phyloP scores from a whole-genome alignment of 495 filamentous ascomycete genomes.

The Hypoxylon fragiforme region DNA sequence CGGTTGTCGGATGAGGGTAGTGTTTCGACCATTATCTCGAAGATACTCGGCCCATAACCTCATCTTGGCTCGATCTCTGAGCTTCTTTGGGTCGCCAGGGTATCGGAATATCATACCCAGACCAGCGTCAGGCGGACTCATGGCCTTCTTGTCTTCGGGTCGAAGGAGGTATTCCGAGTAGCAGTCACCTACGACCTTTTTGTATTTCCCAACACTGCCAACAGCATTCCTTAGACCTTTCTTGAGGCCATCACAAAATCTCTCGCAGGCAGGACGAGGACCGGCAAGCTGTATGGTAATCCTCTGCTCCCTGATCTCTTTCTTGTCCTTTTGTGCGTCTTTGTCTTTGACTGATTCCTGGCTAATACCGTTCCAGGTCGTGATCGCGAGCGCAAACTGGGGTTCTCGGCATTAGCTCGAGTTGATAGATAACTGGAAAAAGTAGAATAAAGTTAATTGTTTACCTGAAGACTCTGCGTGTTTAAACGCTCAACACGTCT shows the following conservation, averaged over 20 bases:
- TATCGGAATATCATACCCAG: slow-evolving; percentile 93
- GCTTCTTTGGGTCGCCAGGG: slow-evolving; percentile 92
- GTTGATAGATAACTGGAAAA: not conserved
- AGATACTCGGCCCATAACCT: slow-evolving; percentile 95
- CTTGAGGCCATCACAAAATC: slow-evolving; percentile 95
- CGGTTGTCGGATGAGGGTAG: slow-evolving; percentile 88
- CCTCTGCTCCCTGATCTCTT: slow-evolving; percentile 66
- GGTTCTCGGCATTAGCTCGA: slow-evolving; percentile 5
- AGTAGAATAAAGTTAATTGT: not conserved
- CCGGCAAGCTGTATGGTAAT: slow-evolving; percentile 89
- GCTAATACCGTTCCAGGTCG: slow-evolving; percentile 86
- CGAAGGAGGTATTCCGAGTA: slow-evolving; percentile 92
- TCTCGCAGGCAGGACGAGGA: slow-evolving; percentile 83
- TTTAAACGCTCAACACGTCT: slow-evolving; percentile 89
- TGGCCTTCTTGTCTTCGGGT: slow-evolving; percentile 59
- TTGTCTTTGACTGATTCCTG: slow-evolving; percentile 52
- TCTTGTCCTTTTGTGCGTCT: slow-evolving; percentile 52
- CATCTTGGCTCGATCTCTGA: slow-evolving; percentile 96
- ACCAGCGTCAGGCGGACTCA: slow-evolving; percentile 79
- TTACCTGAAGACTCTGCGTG: slow-evolving; percentile 76
- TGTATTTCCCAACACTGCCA: slow-evolving; percentile 80
- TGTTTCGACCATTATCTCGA: slow-evolving; percentile 91
- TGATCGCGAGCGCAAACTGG: slow-evolving; percentile 88
- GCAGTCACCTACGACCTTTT: slow-evolving; percentile 74
- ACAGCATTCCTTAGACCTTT: slow-evolving; percentile 81